A percentile compares a stretch with the other conserved stretches of the same genome.
These are phyloP conservation scores for Inga laurina DNA, from an alignment of 306 rosid species.

Conservation along the genomic window DNA sequence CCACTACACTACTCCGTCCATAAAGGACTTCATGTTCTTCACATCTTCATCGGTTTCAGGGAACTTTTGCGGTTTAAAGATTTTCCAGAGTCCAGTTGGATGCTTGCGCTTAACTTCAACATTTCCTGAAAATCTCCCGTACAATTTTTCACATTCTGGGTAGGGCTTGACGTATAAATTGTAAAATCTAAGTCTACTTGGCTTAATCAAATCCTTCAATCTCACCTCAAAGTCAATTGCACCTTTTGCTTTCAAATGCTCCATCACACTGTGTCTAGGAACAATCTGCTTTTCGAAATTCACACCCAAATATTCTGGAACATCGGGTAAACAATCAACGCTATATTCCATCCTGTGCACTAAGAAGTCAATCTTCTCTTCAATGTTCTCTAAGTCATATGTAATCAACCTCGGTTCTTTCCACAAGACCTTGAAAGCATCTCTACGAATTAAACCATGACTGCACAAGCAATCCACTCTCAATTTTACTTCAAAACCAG, in stretches of 20 bases:
- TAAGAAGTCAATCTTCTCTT: constrained; percentile 74
- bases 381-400: constrained; percentile 59
- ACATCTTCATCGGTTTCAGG: constrained; percentile 55
- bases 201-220: constrained; percentile 69
- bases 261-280: constrained; percentile 66
- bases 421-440: constrained; percentile 76
- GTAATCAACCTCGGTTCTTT: constrained; percentile 76
- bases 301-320: constrained; percentile 78
- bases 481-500: constrained; percentile 74
- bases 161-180: constrained; percentile 88
- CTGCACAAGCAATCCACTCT: constrained; percentile 76
- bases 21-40: constrained; percentile 62
- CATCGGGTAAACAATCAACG: constrained; percentile 65
- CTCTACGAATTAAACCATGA: constrained; percentile 65
- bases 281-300: constrained; percentile 86
- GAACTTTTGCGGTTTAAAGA: constrained; percentile 61
- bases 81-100: constrained; percentile 79
- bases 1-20: constrained; percentile 56
- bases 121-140: constrained; percentile 53
- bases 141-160: constrained; percentile 76
- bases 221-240: constrained; percentile 68
- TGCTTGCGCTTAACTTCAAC: constrained; percentile 49
- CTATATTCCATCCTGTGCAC: constrained; percentile 56
- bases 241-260: constrained; percentile 69
- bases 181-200: constrained; percentile 78